Conservation (phyloP, 1,284 basidiomycete species). For the Ustanciosporium gigantosporum region DNA sequence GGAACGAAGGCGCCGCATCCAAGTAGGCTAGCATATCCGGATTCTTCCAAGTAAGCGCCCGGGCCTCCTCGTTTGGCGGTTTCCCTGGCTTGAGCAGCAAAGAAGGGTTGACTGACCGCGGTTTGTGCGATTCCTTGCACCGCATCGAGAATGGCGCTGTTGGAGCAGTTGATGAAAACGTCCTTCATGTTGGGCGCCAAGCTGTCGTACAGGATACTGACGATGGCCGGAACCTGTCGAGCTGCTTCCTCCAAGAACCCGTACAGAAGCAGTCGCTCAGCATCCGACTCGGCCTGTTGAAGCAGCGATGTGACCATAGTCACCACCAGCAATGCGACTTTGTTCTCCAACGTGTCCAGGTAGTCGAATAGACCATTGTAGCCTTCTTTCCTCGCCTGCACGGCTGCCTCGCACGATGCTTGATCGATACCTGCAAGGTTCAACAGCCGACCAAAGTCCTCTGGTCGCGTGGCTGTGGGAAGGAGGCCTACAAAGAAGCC, state of each 20-base stretch:
- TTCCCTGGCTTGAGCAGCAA: slow-evolving; percentile 54
- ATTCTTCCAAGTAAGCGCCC: slow-evolving; percentile 49
- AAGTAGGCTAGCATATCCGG: slow-evolving; percentile 48
- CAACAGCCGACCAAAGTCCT: slow-evolving; percentile 50
- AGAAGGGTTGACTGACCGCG: slow-evolving; percentile 52
- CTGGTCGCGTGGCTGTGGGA: slow-evolving; percentile 44
- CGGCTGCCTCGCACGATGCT: slow-evolving; percentile 19
- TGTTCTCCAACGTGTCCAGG: slow-evolving; percentile 47
- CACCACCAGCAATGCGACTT: slow-evolving; percentile 48
- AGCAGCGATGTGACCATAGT: slow-evolving; percentile 48
- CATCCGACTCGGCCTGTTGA: slow-evolving; percentile 50
- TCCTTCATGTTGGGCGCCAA: slow-evolving; percentile 50
- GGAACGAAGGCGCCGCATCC: slow-evolving; percentile 51
- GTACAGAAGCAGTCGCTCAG: slow-evolving; percentile 48
- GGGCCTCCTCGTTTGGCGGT: slow-evolving; percentile 52
- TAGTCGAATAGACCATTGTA: slow-evolving; percentile 39
- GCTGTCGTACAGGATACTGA: slow-evolving; percentile 56
- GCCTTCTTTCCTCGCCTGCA: slow-evolving; percentile 32
- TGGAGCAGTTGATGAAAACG: slow-evolving; percentile 50
- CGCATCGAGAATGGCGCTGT: slow-evolving; percentile 49
- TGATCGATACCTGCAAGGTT: slow-evolving; percentile 38
- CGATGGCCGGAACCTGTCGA: slow-evolving; percentile 47
- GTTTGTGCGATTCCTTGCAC: slow-evolving; percentile 52
- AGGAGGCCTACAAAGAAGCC: slow-evolving; percentile 54
- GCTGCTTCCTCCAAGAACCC: slow-evolving; percentile 52